A percentile compares a stretch with the other conserved stretches of the same genome.
These are phyloP conservation scores for Samsoniella hepiali DNA, from an alignment of 2,329 filamentous ascomycete genomes.

Conservation along the genomic window DNA sequence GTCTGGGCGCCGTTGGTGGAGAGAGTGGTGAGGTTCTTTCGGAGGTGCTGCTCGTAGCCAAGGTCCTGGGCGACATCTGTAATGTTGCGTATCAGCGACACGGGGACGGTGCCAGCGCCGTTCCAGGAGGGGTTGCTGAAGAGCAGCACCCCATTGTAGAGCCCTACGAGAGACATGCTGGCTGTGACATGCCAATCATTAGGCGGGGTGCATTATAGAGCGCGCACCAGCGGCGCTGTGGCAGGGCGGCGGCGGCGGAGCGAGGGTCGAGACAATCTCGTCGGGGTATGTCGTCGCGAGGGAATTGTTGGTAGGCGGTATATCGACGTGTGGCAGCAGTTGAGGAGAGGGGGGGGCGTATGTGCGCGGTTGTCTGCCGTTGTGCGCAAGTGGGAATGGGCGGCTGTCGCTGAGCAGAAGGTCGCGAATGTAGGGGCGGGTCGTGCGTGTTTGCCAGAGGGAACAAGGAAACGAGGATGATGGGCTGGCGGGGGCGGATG, in stretches of 20 bases:
- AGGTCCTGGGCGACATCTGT: constrained; percentile 51
- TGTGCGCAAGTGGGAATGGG: neutral
- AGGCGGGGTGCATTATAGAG: constrained; percentile 15
- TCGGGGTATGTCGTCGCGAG: neutral
- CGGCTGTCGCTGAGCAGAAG: neutral
- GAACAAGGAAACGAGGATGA: neutral
- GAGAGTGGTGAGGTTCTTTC: constrained; percentile 68
- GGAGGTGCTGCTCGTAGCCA: constrained; percentile 50
- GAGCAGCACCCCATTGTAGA: constrained; percentile 53
- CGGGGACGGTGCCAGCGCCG: constrained; percentile 47
- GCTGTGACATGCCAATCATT: constrained; percentile 18
- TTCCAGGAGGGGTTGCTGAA: constrained; percentile 58
- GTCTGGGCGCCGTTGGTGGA: constrained; percentile 63
- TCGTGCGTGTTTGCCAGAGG: neutral
- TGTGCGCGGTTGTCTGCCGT: neutral
- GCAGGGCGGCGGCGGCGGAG: neutral
- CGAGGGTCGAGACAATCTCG: neutral
- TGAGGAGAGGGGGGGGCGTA: neutral
- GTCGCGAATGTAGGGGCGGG: neutral
- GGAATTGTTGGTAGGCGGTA: neutral
- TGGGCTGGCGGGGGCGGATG: neutral
- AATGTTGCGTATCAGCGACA: constrained; percentile 55
- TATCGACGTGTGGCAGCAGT: neutral
- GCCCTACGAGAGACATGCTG: constrained; percentile 40
- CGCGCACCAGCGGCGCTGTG: constrained; percentile 12